phyloP scores from a whole-genome alignment of 495 filamentous ascomycete genomes.

The Annulohypoxylon stygium region DNA sequence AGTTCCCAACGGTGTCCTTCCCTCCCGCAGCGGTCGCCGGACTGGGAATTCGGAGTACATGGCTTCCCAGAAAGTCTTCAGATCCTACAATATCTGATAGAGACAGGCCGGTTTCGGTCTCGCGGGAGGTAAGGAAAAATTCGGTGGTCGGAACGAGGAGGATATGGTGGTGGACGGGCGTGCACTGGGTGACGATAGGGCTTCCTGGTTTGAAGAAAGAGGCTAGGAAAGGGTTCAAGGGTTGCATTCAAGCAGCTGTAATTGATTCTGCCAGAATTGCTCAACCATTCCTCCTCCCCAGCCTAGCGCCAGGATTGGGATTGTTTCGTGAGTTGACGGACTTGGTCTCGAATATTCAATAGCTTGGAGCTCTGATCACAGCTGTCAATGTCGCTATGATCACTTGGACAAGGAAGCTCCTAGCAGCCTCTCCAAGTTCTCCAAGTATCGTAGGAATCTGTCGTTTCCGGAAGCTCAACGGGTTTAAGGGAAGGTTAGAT shows the following conservation, averaged over 20 bases:
- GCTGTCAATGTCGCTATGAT: not conserved
- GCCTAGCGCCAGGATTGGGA: conserved; percentile 36
- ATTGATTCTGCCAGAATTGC: conserved; percentile 30
- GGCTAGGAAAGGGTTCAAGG: conserved; percentile 97
- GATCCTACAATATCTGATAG: conserved; percentile 85
- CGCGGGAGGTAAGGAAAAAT: conserved; percentile 86
- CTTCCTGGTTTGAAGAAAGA: conserved; percentile 91
- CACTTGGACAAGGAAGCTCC: conserved; percentile 11
- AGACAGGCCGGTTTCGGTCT: conserved; percentile 82
- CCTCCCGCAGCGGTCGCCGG: conserved; percentile 68
- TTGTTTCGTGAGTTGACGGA: conserved; percentile 10
- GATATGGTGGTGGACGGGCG: conserved; percentile 91
- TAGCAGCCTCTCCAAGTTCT: not conserved
- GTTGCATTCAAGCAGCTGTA: conserved; percentile 82
- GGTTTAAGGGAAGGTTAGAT: not conserved
- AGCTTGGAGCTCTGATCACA: conserved; percentile 11
- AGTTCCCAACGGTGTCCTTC: conserved; percentile 76
- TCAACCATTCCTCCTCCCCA: conserved; percentile 44
- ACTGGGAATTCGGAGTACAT: conserved; percentile 88
- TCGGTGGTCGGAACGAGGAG: conserved; percentile 95
- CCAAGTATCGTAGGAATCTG: not conserved
- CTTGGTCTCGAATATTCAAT: not conserved
- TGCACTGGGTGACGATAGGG: conserved; percentile 91
- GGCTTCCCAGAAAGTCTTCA: conserved; percentile 96
- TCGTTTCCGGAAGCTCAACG: not conserved